Conservation (phyloP, 2,329 filamentous ascomycete species). For the Ascocoryne sarcoides region DNA sequence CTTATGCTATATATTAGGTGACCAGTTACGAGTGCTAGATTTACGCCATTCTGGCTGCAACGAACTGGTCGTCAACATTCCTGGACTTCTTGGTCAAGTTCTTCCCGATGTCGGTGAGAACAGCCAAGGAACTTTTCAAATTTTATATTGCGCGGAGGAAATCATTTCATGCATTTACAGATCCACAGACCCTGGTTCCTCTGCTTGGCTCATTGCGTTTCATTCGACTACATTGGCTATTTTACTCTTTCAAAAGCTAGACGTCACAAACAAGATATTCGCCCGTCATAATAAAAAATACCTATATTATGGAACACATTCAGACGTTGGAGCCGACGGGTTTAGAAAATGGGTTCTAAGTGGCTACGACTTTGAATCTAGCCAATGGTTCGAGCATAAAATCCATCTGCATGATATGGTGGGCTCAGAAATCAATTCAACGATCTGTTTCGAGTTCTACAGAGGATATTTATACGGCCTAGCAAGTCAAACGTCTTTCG, state of each 20-base stretch:
- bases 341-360: conserved; percentile 55
- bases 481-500: conserved; percentile 54
- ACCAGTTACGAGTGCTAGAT: conserved; percentile 49
- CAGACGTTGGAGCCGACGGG: conserved; percentile 42
- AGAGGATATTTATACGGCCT: conserved; percentile 59
- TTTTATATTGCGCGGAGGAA: conserved; percentile 48
- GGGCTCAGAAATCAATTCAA: conserved; percentile 56
- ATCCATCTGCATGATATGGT: conserved; percentile 49
- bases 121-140: conserved; percentile 38
- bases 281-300: conserved; percentile 54
- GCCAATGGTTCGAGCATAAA: conserved; percentile 34
- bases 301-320: conserved; percentile 60
- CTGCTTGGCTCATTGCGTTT: conserved; percentile 46
- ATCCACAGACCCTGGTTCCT: conserved; percentile 25
- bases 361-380: conserved; percentile 39
- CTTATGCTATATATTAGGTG: conserved; percentile 52
- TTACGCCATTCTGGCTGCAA: conserved; percentile 37
- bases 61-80: conserved; percentile 50
- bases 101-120: conserved; percentile 29
- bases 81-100: conserved; percentile 31
- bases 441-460: conserved; percentile 64
- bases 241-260: conserved; percentile 34
- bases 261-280: conserved; percentile 49
- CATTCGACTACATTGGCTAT: conserved; percentile 34
- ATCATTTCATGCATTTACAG: conserved; percentile 50